These are phyloP conservation scores for Aspergillus affinis DNA, from an alignment of 495 filamentous ascomycete genomes.

Conservation along the genomic window DNA sequence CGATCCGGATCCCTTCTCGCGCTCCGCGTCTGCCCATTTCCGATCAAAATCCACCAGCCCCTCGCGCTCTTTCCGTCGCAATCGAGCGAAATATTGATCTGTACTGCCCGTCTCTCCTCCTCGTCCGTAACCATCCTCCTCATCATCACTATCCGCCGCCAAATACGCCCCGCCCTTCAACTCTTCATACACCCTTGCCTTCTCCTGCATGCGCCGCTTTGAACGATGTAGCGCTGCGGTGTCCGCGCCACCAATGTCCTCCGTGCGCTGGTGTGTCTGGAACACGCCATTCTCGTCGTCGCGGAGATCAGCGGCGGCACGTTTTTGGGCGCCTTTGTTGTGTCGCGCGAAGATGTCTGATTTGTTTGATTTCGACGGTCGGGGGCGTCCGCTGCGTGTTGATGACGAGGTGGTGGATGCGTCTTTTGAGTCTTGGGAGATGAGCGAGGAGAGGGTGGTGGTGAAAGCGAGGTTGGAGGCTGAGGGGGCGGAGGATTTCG, in stretches of 20 bases:
- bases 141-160: slow-evolving; percentile 35
- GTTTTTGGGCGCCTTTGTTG: slow-evolving; percentile 68
- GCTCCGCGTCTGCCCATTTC: slow-evolving; percentile 79
- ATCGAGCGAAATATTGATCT: slow-evolving; percentile 31
- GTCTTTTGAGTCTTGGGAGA: slow-evolving; percentile 48
- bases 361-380: slow-evolving; percentile 63
- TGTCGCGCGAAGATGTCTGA: slow-evolving; percentile 68
- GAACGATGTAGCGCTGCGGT: slow-evolving; percentile 54
- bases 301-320: slow-evolving; percentile 50
- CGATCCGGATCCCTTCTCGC: slow-evolving; percentile 34
- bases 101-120: slow-evolving; percentile 15
- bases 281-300: slow-evolving; percentile 38
- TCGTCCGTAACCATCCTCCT: slow-evolving; percentile 54
- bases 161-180: slow-evolving; percentile 73
- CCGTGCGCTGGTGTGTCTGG: slow-evolving; percentile 34
- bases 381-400: slow-evolving; percentile 58
- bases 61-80: slow-evolving; percentile 46
- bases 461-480: slow-evolving; percentile 78
- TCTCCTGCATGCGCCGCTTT: slow-evolving; percentile 79
- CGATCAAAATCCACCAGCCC: slow-evolving; percentile 86
- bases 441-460: slow-evolving; percentile 71
- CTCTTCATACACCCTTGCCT: slow-evolving; percentile 77
- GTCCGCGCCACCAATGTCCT: slow-evolving; percentile 44
- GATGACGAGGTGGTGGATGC: slow-evolving; percentile 20
- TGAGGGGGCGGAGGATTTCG: slow-evolving; percentile 54